Evolutionary conservation across 768 basidiomycete species (phyloP), one percentile per base, ranked within the genome.

Genomic region (Dacryopinax primogenitus): DNA sequence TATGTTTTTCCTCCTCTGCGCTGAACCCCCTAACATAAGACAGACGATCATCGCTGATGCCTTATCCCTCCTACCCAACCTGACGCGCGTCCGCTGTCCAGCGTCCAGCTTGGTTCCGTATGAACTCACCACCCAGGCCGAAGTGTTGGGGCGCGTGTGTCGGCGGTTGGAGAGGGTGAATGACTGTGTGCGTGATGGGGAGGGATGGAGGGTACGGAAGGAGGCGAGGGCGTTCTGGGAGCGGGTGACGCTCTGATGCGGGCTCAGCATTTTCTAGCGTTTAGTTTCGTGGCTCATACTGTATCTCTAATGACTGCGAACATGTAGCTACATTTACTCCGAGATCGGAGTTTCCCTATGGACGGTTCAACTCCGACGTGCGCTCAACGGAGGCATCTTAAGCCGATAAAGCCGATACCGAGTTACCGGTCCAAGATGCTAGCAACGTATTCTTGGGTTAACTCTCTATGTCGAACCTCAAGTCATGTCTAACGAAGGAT

Each of bases 161-260:
- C 12, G 26, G 51, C 4, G 51, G 30, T 30, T 58, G 7, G 32
- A 30, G 13, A 58, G 51, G 26, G 15, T 58, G 13, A 58, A 58
- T 18, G 51, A 58, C 9, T 58, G 51, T 58, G 51, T 58, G 23
- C 11, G 51, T 23, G 26, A 28, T 23, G 26, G 18, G 13, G 51
- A 32, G 51, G 11, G 3, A 13, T 58, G 51, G 51, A 58, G 18
- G 30, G 51, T 58, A 6, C 15, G 26, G 9, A 58, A 58, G 30
- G 51, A 58, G 9, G 51, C 26, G 30, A 58, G 51, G 51, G 26
- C 23, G 51, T 58, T 58, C 13, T 58, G 51, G 51, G 51, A 58
- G 51, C 26, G 51, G 51, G 51, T 58, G 3, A 30, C 26, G 51
- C 51, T 58, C 6, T 58, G 51, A 58, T 3, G 4, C 13, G 13